These are phyloP conservation scores for Reutealis trisperma DNA, from an alignment of 345 rosid genomes.

Conservation along the genomic window DNA sequence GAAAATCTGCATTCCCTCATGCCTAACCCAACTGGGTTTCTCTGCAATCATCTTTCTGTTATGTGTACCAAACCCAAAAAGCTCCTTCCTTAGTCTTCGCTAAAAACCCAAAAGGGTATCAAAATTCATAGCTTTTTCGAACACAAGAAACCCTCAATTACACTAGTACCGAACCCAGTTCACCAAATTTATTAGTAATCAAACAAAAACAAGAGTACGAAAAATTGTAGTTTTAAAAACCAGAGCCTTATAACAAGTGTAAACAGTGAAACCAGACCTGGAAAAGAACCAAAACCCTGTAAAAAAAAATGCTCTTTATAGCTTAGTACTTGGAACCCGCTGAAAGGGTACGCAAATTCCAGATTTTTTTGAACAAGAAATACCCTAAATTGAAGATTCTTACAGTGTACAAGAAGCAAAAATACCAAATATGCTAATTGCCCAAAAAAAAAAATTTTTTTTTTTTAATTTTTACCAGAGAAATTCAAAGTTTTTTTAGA, in stretches of 20 bases:
- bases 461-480: not conserved
- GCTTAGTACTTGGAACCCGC: not conserved
- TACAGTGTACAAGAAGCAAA: not conserved
- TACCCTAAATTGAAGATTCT: not conserved
- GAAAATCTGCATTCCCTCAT: conserved; percentile 97
- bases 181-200: not conserved
- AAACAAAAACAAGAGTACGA: not conserved
- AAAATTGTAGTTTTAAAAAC: not conserved
- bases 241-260: not conserved
- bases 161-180: conserved; percentile 6
- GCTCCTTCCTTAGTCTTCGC: conserved; percentile 15
- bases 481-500: not conserved
- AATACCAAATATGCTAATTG: not conserved
- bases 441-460: not conserved
- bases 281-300: not conserved
- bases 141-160: conserved; percentile 13
- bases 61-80: conserved; percentile 16
- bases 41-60: conserved; percentile 78
- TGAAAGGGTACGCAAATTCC: not conserved
- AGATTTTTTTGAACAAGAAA: not conserved
- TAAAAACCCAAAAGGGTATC: conserved; percentile 16
- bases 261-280: not conserved
- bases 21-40: conserved; percentile 94
- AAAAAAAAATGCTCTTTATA: not conserved
- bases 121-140: conserved; percentile 22